These are phyloP conservation scores for Pinguiococcus pyrenoidosus DNA, from an alignment of 108 stramenopile species.

Conservation along the genomic window DNA sequence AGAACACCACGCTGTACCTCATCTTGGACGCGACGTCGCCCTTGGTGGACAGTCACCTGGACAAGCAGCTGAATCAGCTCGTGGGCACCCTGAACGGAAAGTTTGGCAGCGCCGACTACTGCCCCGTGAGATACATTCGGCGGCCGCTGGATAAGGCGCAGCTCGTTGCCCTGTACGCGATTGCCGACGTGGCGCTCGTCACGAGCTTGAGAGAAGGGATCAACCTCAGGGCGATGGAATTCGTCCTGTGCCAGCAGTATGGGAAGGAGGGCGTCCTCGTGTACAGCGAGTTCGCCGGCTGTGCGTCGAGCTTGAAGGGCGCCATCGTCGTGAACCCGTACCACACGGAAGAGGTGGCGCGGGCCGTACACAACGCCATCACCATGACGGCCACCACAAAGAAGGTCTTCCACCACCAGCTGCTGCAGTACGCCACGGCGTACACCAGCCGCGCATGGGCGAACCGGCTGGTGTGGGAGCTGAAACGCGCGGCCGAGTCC, in stretches of 20 bases:
- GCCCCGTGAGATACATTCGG: conserved; percentile 7
- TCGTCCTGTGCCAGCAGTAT: conserved; percentile 25
- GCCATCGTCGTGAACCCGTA: conserved; percentile 25
- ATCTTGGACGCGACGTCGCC: conserved; percentile 7
- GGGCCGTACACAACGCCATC: conserved; percentile 12
- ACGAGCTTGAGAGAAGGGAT: conserved; percentile 17
- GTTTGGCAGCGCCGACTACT: conserved; percentile 19
- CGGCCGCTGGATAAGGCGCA: conserved; percentile 2
- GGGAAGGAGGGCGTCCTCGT: background rate
- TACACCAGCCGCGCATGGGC: conserved; percentile 21
- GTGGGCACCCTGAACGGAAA: conserved; percentile 15
- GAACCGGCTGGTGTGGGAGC: conserved; percentile 5
- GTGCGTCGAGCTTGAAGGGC: conserved; percentile 19
- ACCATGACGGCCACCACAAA: conserved; percentile 4
- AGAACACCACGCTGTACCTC: conserved; percentile 9
- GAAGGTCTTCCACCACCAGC: conserved; percentile 11
- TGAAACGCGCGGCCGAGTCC: conserved; percentile 3
- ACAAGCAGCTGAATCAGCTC: conserved; percentile 14
- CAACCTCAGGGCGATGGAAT: conserved; percentile 27
- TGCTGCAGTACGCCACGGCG: conserved; percentile 13
- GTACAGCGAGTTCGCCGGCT: conserved; percentile 21
- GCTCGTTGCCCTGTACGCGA: conserved; percentile 18
- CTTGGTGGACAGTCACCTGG: conserved; percentile 7
- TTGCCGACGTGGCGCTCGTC: conserved; percentile 25
- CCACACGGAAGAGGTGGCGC: conserved; percentile 20